These are phyloP conservation scores for Imleria badia DNA, from an alignment of 768 basidiomycete genomes.

Conservation along the genomic window DNA sequence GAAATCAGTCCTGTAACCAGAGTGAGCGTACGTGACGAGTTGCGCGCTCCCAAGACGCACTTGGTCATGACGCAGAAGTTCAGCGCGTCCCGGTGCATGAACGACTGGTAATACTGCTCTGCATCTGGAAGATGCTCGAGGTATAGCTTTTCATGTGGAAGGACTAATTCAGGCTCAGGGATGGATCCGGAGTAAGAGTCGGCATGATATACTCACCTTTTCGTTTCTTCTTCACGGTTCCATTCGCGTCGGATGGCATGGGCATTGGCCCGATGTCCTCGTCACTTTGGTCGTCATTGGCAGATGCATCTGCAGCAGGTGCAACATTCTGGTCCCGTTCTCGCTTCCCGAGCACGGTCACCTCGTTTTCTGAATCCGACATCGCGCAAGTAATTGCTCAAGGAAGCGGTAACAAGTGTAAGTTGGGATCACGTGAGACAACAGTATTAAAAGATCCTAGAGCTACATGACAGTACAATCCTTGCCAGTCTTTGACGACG, in stretches of 20 bases:
- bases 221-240: slow-evolving; percentile 68
- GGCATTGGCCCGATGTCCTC: slow-evolving; percentile 93
- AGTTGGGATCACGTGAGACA: slow-evolving; percentile 8
- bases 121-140: slow-evolving; percentile 89
- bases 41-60: slow-evolving; percentile 41
- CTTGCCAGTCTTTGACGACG: slow-evolving; percentile 32
- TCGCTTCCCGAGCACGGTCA: slow-evolving; percentile 65
- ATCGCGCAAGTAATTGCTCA: slow-evolving; percentile 25
- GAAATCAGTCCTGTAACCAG: slow-evolving; percentile 76
- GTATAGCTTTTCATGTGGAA: slow-evolving; percentile 91
- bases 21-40: slow-evolving; percentile 4
- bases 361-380: slow-evolving; percentile 49
- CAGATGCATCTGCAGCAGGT: slow-evolving; percentile 18
- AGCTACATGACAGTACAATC: slow-evolving; percentile 61
- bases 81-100: slow-evolving; percentile 95
- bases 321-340: slow-evolving; percentile 36
- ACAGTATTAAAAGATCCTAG: background rate
- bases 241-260: slow-evolving; percentile 43
- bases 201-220: slow-evolving; percentile 56
- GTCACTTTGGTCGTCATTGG: slow-evolving; percentile 52
- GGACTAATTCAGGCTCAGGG: slow-evolving; percentile 48
- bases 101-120: slow-evolving; percentile 95
- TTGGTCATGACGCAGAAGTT: slow-evolving; percentile 88
- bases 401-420: background rate
- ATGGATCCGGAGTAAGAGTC: background rate